Evolutionary conservation across 2,329 filamentous ascomycete species (phyloP).

Genomic region (Dothideomycetidae sp.): DNA sequence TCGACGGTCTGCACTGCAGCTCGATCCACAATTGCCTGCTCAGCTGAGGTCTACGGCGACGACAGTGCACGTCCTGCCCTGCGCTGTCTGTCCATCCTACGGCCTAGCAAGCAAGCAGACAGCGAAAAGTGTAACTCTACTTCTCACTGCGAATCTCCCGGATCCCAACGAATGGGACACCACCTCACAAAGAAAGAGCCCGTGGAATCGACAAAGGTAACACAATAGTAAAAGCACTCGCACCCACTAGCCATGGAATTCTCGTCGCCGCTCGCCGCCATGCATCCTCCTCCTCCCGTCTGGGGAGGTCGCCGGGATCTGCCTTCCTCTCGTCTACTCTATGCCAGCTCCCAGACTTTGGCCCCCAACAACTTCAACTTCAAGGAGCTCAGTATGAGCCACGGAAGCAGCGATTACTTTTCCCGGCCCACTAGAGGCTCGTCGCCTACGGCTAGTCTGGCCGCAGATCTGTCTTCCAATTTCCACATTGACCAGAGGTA

Average conservation of each 20-base stretch:
- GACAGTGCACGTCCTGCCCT: neutral
- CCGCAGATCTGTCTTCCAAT: slow-evolving; percentile 90
- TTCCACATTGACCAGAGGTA: slow-evolving; percentile 94
- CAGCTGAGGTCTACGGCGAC: too few species aligned
- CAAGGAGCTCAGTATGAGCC: slow-evolving; percentile 57
- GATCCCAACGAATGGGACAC: too few species aligned
- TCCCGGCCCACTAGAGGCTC: slow-evolving; percentile 62
- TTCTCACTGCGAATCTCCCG: too few species aligned
- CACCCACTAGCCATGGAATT: slow-evolving; percentile 56
- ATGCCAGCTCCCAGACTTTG: slow-evolving; percentile 39
- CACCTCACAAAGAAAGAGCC: too few species aligned
- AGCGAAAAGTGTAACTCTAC: too few species aligned
- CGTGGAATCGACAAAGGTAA: too few species aligned
- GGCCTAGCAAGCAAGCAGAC: too few species aligned
- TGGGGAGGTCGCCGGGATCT: slow-evolving; percentile 48
- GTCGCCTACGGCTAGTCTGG: slow-evolving; percentile 80
- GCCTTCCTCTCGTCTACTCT: slow-evolving; percentile 38
- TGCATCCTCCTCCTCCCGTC: slow-evolving; percentile 57
- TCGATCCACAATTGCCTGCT: too few species aligned
- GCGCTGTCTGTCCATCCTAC: too few species aligned
- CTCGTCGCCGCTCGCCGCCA: slow-evolving; percentile 84
- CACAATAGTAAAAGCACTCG: slow-evolving; percentile 5
- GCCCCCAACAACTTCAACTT: slow-evolving; percentile 60
- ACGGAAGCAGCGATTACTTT: slow-evolving; percentile 65
- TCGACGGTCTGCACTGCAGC: too few species aligned